These are phyloP conservation scores for Verticillium nubilum DNA, from an alignment of 2,329 filamentous ascomycete species.

Conservation along the genomic window DNA sequence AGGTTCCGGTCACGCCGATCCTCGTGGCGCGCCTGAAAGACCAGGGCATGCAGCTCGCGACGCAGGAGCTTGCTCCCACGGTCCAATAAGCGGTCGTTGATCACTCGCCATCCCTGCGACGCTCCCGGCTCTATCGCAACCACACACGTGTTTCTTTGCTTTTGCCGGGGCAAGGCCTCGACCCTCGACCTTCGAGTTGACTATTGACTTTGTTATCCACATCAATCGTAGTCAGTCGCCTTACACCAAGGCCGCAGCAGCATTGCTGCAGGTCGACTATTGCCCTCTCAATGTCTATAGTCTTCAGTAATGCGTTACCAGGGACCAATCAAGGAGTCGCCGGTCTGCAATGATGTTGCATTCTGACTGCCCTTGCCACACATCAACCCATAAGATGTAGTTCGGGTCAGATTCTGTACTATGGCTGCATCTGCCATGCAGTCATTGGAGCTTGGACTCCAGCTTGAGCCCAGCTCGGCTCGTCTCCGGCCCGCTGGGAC, in stretches of 20 bases:
- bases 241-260: background rate
- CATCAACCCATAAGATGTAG: background rate
- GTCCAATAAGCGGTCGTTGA: constrained; percentile 2
- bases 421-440: background rate
- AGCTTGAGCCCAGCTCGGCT: background rate
- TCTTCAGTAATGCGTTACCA: background rate
- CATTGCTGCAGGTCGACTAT: too few species aligned
- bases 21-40: constrained; percentile 13
- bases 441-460: background rate
- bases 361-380: background rate
- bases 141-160: background rate
- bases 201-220: too few species aligned
- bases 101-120: background rate
- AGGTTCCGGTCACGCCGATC: constrained; percentile 13
- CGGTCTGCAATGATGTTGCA: background rate
- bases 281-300: background rate
- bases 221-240: background rate
- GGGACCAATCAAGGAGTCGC: background rate
- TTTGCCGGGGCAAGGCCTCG: too few species aligned
- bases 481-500: background rate
- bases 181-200: background rate
- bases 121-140: background rate
- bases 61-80: background rate
- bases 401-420: background rate
- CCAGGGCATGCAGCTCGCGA: constrained; percentile 2